These are phyloP conservation scores for Gracilaria gracilis DNA, from an alignment of 23 red algal species.

Conservation along the genomic window DNA sequence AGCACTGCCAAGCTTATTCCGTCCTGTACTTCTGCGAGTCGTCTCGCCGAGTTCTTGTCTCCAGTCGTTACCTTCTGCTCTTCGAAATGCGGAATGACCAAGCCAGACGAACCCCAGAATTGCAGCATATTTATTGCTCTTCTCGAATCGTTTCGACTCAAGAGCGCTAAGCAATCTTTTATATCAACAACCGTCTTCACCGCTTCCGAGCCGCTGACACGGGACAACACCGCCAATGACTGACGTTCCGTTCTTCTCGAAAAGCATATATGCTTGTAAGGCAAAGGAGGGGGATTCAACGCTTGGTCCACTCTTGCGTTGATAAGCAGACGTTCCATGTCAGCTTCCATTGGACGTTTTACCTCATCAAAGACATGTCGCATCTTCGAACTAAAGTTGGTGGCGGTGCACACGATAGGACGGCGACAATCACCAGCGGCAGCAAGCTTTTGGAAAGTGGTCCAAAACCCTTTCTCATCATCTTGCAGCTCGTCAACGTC, in stretches of 20 bases:
- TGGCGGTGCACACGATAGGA: slow-evolving; percentile 70
- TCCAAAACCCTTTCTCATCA: slow-evolving; percentile 85
- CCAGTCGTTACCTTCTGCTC: too few species aligned
- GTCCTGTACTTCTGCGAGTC: background rate
- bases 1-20: background rate
- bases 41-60: background rate
- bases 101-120: slow-evolving; percentile 56
- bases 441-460: slow-evolving; percentile 47
- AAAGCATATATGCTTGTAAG: slow-evolving; percentile 45
- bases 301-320: slow-evolving; percentile 25
- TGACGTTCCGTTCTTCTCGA: slow-evolving; percentile 41
- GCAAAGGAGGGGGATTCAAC: slow-evolving; percentile 2
- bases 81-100: background rate
- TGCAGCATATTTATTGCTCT: slow-evolving; percentile 52
- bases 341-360: slow-evolving; percentile 19
- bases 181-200: slow-evolving; percentile 9
- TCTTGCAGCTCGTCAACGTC: slow-evolving; percentile 72
- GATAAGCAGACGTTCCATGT: slow-evolving; percentile 46
- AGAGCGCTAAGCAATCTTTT: slow-evolving; percentile 25
- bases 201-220: slow-evolving; percentile 19
- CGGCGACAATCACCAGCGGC: slow-evolving; percentile 35
- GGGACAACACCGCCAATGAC: slow-evolving; percentile 38
- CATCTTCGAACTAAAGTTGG: slow-evolving; percentile 53
- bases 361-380: slow-evolving; percentile 38
- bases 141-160: slow-evolving; percentile 35